phyloP scores from a whole-genome alignment of 2,329 filamentous ascomycete species.

The Penicillium sp. region DNA sequence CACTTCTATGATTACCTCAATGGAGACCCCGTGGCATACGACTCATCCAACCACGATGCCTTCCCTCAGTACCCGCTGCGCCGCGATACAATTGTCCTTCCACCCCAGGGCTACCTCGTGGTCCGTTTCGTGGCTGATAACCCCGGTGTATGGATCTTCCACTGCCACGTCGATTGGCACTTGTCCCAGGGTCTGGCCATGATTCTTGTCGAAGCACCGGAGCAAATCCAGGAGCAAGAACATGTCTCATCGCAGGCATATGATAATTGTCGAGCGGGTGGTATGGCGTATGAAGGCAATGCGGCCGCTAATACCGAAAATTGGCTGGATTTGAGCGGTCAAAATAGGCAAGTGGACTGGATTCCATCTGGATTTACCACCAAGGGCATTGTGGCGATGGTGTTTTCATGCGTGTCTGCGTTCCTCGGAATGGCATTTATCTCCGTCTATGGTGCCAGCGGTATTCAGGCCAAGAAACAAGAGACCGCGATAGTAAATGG shows the following conservation, averaged over 20 bases:
- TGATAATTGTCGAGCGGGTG: slow-evolving; percentile 60
- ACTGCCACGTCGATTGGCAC: slow-evolving; percentile 34
- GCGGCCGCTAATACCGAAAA: slow-evolving; percentile 73
- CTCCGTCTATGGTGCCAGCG: slow-evolving; percentile 60
- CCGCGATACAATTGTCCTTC: slow-evolving; percentile 24
- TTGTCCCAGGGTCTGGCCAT: slow-evolving; percentile 26
- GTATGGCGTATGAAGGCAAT: slow-evolving; percentile 65
- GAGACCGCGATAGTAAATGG: neutral
- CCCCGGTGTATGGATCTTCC: slow-evolving; percentile 31
- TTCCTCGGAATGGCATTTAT: slow-evolving; percentile 70
- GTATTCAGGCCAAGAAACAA: slow-evolving; percentile 15
- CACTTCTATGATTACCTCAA: slow-evolving; percentile 57
- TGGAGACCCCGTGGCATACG: slow-evolving; percentile 8
- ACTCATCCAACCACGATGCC: slow-evolving; percentile 3
- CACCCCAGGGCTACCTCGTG: slow-evolving; percentile 24
- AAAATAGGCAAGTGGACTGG: slow-evolving; percentile 59
- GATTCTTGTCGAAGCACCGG: slow-evolving; percentile 11
- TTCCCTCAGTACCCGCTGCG: slow-evolving; percentile 15
- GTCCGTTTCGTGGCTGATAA: slow-evolving; percentile 30
- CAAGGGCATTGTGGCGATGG: slow-evolving; percentile 72
- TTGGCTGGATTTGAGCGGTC: slow-evolving; percentile 65
- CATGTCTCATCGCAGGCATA: slow-evolving; percentile 18
- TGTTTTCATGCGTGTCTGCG: slow-evolving; percentile 71
- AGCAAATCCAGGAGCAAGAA: slow-evolving; percentile 21
- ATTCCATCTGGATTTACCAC: slow-evolving; percentile 73